Evolutionary conservation across 495 filamentous ascomycete species (phyloP), one percentile per base, ranked within the genome.

Genomic region (Annulohypoxylon maeteangense): DNA sequence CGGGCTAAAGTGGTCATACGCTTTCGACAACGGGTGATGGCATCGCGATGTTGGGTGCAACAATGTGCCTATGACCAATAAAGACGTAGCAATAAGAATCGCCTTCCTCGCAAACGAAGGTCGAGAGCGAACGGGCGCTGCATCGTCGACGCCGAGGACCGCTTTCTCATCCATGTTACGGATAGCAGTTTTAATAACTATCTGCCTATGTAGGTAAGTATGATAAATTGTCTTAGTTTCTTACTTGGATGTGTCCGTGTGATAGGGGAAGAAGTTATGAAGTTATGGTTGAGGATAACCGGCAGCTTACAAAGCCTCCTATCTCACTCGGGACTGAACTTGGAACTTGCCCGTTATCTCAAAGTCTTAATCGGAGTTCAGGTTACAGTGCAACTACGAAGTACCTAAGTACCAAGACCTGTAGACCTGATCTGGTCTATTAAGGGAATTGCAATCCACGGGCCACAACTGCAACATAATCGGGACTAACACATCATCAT

Each of bases 1-100:
- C 2, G 79, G 76, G 10, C 36, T 44, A 10, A 79, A 67, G 34
- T 51, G 57, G 23, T 57, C 68, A 62, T 64, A 71, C 16, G 72
- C 47, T 16, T 61, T 72, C 22, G 67, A 59, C 25, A 74, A 47
- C 2, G 59, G 58, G 45, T 53, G 72, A 62, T 62, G 74, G 44
- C 53, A 74, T 62, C 32, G 70, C 32, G 65, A 67, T 16, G 56
- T 68, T 10, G 71, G 71, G 32, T 70, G 65, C 50, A 76, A 48
- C 10, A 74, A 44, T 22, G 71, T 64, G 23, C 70, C 74, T 20
- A 74, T n/a, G 18, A 74, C 7, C 14, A 65, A 62, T 20, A 71
- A 34, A 20, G 62, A 60, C 22, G 67, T 56, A 50, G 45, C 64
- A 22, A 67, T 50, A 20, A 68, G 6, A 18, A 76, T 58, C 27